Evolutionary conservation across 192 early-diverging fungal species (phyloP).

Genomic region (Spizellomyces punctatus): DNA sequence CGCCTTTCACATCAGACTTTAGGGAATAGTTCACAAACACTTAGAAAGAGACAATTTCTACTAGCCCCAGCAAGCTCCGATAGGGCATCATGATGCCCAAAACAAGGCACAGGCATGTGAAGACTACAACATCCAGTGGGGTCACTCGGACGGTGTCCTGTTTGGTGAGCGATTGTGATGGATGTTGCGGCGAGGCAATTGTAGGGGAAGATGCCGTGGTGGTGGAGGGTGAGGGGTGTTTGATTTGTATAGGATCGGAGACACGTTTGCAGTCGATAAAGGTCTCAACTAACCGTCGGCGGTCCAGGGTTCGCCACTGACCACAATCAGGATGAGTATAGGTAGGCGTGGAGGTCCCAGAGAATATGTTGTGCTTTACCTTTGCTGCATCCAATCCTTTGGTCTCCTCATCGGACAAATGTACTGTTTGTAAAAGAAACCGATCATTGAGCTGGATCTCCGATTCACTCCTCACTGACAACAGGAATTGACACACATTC

Average conservation of each 20-base stretch:
- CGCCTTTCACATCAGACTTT: no score
- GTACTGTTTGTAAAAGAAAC: conserved; percentile 62
- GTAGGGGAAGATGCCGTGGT: neutral
- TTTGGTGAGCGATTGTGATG: no score
- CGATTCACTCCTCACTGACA: conserved; percentile 1
- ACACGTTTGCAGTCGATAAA: conserved; percentile 24
- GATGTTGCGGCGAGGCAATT: no score
- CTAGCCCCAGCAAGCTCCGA: neutral
- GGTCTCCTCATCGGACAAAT: conserved; percentile 47
- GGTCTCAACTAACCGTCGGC: conserved; percentile 17
- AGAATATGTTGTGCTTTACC: conserved; percentile 32
- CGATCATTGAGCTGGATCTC: conserved; percentile 50
- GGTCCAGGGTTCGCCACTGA: conserved; percentile 27
- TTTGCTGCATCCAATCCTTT: conserved; percentile 49
- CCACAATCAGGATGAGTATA: no score
- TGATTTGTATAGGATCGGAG: conserved; percentile 6
- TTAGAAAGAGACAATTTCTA: no score
- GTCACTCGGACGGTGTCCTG: neutral
- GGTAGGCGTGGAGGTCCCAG: no score
- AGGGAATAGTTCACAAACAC: no score
- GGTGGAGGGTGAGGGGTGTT: neutral
- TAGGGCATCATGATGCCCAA: neutral
- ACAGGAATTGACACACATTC: no score
- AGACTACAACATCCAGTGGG: neutral
- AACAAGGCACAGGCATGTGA: neutral